Evolutionary conservation across 208 protist genomes (phyloP).

Genomic region (Wallacemonas sp.): DNA sequence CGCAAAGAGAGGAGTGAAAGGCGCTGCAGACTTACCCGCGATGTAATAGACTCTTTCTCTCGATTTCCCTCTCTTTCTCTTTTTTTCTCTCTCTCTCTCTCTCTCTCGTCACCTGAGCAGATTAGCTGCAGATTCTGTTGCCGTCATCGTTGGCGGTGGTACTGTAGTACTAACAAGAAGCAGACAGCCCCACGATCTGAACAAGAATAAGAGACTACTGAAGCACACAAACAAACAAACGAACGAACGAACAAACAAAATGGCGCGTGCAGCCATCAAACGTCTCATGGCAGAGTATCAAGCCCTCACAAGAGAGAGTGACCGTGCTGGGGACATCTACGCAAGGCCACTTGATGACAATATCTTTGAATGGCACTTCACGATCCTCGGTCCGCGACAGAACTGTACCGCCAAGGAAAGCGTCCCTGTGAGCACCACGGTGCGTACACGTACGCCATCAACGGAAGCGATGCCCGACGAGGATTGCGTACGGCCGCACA

Average conservation of each 20-base stretch:
- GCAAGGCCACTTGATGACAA: conserved; percentile 87
- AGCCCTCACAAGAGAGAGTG: conserved; percentile 29
- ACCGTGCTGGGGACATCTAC: conserved; percentile 67
- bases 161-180: too few relatives aligned
- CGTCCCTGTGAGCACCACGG: too few relatives aligned
- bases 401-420: too few relatives aligned
- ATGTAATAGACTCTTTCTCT: neutral
- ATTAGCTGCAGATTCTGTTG: neutral
- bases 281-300: conserved; percentile 69
- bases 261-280: conserved; percentile 51
- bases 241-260: conserved; percentile 2
- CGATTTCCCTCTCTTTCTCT: neutral
- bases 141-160: neutral
- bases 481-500: neutral
- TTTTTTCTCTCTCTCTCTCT: conserved; percentile 1
- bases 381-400: conserved; percentile 85
- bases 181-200: too few relatives aligned
- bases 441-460: too few relatives aligned
- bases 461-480: too few relatives aligned
- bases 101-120: neutral
- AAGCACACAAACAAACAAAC: too few relatives aligned
- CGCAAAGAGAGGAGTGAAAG: too few relatives aligned
- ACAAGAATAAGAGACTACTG: too few relatives aligned
- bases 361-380: conserved; percentile 99
- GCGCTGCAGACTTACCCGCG: too few relatives aligned